These are phyloP conservation scores for Penicillium digitatum DNA, from an alignment of 2,329 filamentous ascomycete species.

Conservation along the genomic window DNA sequence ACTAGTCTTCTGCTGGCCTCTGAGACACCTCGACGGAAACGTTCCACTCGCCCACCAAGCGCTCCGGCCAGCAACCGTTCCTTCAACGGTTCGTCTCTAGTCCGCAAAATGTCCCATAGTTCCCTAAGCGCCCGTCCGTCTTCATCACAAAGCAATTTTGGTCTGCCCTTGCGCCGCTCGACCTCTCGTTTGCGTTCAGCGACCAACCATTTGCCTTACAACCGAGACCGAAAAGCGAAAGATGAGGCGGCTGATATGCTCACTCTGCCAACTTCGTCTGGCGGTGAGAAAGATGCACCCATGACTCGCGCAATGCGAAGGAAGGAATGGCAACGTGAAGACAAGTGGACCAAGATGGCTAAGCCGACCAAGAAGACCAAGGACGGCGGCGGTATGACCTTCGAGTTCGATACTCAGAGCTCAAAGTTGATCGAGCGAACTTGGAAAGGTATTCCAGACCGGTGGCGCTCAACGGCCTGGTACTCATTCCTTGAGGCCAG, in stretches of 20 bases:
- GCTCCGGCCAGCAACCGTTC: constrained; percentile 46
- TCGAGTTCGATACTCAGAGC: constrained; percentile 76
- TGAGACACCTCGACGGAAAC: constrained; percentile 53
- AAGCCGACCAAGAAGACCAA: constrained; percentile 44
- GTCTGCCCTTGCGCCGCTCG: constrained; percentile 39
- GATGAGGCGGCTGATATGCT: constrained; percentile 64
- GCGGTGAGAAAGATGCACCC: constrained; percentile 45
- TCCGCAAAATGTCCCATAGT: constrained; percentile 41
- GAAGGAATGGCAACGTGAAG: constrained; percentile 59
- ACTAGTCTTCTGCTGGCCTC: constrained; percentile 57
- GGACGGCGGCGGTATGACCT: constrained; percentile 59
- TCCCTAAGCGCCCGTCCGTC: constrained; percentile 40
- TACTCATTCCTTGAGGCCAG: constrained; percentile 83
- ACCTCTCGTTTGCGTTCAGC: constrained; percentile 50
- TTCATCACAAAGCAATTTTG: constrained; percentile 46
- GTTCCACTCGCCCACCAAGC: constrained; percentile 50
- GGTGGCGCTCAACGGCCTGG: constrained; percentile 92
- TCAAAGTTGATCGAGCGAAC: constrained; percentile 85
- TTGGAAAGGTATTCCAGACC: constrained; percentile 97
- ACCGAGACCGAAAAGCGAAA: constrained; percentile 51
- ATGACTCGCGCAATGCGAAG: constrained; percentile 50
- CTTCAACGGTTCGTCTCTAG: constrained; percentile 39
- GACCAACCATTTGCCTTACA: constrained; percentile 52
- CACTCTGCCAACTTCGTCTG: constrained; percentile 53
- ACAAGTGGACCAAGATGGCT: constrained; percentile 67